phyloP scores from a whole-genome alignment of 495 filamentous ascomycete genomes.

The Pyrenopolyporus hunteri region DNA sequence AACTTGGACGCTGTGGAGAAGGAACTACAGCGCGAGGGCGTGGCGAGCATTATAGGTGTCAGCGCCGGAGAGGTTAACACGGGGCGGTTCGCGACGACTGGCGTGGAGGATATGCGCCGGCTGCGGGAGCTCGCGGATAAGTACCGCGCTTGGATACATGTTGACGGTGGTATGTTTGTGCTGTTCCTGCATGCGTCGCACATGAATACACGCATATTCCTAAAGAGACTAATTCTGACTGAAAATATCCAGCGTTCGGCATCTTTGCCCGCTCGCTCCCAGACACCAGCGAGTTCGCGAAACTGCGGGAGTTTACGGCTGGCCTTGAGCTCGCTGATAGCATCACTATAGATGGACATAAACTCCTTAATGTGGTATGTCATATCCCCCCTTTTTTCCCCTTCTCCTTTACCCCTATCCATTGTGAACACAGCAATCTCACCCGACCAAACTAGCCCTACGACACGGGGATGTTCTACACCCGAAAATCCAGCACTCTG shows the following conservation, averaged over 20 bases:
- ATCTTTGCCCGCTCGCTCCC: conserved; percentile 75
- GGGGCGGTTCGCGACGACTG: conserved; percentile 74
- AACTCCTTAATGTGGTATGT: conserved; percentile 84
- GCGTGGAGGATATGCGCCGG: conserved; percentile 62
- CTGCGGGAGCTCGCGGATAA: conserved; percentile 73
- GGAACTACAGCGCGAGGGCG: conserved; percentile 54
- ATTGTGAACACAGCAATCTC: neutral
- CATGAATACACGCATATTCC: neutral
- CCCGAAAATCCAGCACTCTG: conserved; percentile 62
- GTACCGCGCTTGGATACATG: conserved; percentile 86
- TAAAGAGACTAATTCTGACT: neutral
- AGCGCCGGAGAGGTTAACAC: conserved; percentile 93
- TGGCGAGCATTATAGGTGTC: conserved; percentile 75
- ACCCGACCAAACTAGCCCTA: conserved; percentile 64
- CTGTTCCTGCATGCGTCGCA: neutral
- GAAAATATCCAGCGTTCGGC: conserved; percentile 66
- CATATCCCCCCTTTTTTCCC: neutral
- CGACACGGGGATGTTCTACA: conserved; percentile 90
- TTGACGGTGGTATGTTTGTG: conserved; percentile 62
- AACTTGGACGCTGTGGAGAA: conserved; percentile 64
- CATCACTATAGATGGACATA: conserved; percentile 85
- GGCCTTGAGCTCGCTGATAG: conserved; percentile 88
- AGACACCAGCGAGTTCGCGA: conserved; percentile 62
- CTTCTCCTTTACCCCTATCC: neutral
- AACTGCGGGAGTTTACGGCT: conserved; percentile 59